These are phyloP conservation scores for Lachnellula cervina DNA, from an alignment of 2,329 filamentous ascomycete genomes.

Conservation along the genomic window DNA sequence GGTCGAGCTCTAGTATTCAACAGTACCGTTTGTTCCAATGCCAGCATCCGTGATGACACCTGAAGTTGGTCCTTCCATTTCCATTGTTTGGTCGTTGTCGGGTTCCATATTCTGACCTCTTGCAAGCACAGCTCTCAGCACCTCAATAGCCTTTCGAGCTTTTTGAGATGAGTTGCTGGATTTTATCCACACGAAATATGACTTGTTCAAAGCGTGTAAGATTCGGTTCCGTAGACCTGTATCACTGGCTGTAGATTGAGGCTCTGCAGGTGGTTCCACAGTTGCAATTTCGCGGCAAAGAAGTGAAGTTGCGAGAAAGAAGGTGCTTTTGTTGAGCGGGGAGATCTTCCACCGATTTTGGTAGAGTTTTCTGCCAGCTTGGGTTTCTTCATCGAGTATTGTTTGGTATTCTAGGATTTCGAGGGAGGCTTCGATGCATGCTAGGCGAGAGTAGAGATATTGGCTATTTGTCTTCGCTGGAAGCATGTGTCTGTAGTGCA, in stretches of 20 bases:
- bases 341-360: conserved; percentile 1
- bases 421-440: conserved; percentile 45
- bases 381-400: neutral
- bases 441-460: conserved; percentile 47
- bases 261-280: neutral
- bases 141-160: neutral
- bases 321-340: neutral
- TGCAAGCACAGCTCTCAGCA: neutral
- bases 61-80: neutral
- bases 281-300: neutral
- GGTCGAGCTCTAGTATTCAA: neutral
- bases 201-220: neutral
- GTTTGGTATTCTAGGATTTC: conserved; percentile 42
- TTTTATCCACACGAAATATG: neutral
- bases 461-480: conserved; percentile 39
- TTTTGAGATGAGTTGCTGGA: neutral
- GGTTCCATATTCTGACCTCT: neutral
- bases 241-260: neutral
- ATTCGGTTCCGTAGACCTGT: neutral
- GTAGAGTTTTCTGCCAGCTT: neutral
- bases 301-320: neutral
- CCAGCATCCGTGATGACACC: neutral
- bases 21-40: neutral
- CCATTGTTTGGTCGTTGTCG: neutral
- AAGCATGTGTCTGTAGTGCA: neutral